A percentile compares a stretch with the other conserved stretches of the same genome.
These are phyloP conservation scores for Umbelopsis sp. DNA, from an alignment of 192 early-diverging fungal genomes.

Conservation along the genomic window DNA sequence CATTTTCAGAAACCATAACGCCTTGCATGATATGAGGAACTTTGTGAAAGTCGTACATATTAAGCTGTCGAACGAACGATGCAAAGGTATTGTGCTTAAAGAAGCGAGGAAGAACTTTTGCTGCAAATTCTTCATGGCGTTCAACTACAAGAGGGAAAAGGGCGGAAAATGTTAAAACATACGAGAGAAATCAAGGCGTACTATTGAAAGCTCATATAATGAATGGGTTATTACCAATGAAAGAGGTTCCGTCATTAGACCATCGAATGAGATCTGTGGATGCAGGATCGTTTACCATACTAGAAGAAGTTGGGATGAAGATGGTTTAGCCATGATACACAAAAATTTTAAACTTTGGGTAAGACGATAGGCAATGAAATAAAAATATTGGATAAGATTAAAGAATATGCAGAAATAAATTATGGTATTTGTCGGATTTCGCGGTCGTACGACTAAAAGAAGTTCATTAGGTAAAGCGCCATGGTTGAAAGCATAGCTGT, in stretches of 20 bases:
- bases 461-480: too few relatives aligned
- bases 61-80: slow-evolving; percentile 89
- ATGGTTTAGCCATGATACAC: not conserved
- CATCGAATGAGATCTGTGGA: slow-evolving; percentile 88
- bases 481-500: not conserved
- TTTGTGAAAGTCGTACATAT: slow-evolving; percentile 98
- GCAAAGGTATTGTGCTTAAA: slow-evolving; percentile 95
- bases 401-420: not conserved
- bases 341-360: not conserved
- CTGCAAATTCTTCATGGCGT: slow-evolving; percentile 78
- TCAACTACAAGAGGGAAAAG: slow-evolving; percentile 39
- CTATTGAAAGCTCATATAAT: too few relatives aligned
- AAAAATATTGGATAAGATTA: slow-evolving; percentile 1
- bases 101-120: slow-evolving; percentile 78
- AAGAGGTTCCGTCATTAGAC: slow-evolving; percentile 86
- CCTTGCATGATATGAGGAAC: slow-evolving; percentile 93
- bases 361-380: not conserved
- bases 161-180: not conserved
- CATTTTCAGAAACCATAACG: slow-evolving; percentile 72
- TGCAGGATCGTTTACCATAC: slow-evolving; percentile 87
- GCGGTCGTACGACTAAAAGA: too few relatives aligned
- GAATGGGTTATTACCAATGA: slow-evolving; percentile 54
- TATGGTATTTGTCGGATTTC: not conserved
- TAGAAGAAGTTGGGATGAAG: slow-evolving; percentile 32
- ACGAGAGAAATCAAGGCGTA: too few relatives aligned